These are phyloP conservation scores for Ramaria rubella DNA, from an alignment of 768 basidiomycete genomes.

Conservation along the genomic window DNA sequence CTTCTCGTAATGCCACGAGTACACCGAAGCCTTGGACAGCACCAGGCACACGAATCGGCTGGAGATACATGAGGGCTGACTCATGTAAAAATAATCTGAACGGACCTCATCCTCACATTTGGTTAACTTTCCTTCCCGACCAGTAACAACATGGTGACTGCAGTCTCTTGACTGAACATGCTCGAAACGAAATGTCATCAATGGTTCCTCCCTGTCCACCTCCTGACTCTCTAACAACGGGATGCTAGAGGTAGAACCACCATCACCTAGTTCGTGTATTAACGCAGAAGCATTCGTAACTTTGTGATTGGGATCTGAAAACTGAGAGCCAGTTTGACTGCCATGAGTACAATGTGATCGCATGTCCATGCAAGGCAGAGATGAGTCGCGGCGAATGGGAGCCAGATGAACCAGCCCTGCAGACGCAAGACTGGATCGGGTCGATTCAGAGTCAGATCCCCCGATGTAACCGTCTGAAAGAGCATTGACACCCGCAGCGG, in stretches of 20 bases:
- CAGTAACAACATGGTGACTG: constrained; percentile 55
- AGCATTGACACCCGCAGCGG: constrained; percentile 2
- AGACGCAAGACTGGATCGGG: constrained; percentile 9
- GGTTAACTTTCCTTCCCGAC: constrained; percentile 57
- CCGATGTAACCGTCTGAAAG: constrained; percentile 1
- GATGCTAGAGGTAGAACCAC: neutral
- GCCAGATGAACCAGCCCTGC: constrained; percentile 13
- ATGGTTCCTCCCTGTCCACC: constrained; percentile 23
- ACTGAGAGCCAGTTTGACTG: neutral
- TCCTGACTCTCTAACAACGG: neutral
- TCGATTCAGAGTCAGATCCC: neutral
- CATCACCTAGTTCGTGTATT: neutral
- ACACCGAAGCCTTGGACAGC: constrained; percentile 83
- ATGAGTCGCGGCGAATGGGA: constrained; percentile 1
- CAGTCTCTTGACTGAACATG: constrained; percentile 59
- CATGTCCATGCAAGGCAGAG: neutral
- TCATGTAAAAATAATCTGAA: neutral
- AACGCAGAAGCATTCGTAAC: neutral
- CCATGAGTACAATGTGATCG: neutral
- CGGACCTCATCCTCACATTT: constrained; percentile 72
- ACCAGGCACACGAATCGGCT: constrained; percentile 79
- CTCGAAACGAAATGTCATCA: constrained; percentile 58
- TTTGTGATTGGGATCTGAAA: constrained; percentile 3
- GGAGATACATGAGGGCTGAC: neutral
- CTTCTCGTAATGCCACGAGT: constrained; percentile 61